Evolutionary conservation across 2,329 filamentous ascomycete genomes (phyloP).

Genomic region (Arthrobotrys musiformis): DNA sequence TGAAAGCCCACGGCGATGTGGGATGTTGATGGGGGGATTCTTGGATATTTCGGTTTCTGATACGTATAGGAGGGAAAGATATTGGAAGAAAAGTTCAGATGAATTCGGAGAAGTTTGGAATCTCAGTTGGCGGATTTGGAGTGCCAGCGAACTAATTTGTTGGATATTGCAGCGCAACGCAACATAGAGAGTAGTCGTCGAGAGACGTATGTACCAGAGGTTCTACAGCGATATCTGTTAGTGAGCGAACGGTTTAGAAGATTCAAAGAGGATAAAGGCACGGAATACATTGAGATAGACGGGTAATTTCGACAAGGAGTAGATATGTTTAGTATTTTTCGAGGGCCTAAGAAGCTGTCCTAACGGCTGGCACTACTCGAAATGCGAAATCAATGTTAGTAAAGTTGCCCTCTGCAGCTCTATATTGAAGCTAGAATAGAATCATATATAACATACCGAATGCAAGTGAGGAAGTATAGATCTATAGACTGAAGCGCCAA

Average conservation of each 20-base stretch:
- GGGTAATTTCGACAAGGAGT: background rate
- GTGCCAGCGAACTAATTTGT: constrained; percentile 8
- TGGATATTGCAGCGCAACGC: constrained; percentile 2
- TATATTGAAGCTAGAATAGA: background rate
- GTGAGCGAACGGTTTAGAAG: background rate
- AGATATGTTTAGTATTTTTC: background rate
- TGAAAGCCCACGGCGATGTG: background rate
- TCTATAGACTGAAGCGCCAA: background rate
- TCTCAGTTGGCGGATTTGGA: background rate
- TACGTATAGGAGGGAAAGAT: background rate
- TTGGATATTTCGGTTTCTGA: background rate
- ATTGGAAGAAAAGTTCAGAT: background rate
- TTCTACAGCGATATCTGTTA: background rate
- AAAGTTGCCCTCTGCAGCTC: background rate
- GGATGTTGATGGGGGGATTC: background rate
- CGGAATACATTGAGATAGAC: background rate
- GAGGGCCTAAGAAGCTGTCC: background rate
- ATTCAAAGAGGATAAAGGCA: background rate
- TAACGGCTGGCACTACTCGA: background rate
- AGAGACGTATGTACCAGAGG: background rate
- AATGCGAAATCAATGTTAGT: background rate
- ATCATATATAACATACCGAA: background rate
- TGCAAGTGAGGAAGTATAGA: background rate
- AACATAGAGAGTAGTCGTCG: background rate
- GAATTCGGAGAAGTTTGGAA: background rate